phyloP scores from a whole-genome alignment of 2,329 filamentous ascomycete genomes.

The Grosmannia huntii region DNA sequence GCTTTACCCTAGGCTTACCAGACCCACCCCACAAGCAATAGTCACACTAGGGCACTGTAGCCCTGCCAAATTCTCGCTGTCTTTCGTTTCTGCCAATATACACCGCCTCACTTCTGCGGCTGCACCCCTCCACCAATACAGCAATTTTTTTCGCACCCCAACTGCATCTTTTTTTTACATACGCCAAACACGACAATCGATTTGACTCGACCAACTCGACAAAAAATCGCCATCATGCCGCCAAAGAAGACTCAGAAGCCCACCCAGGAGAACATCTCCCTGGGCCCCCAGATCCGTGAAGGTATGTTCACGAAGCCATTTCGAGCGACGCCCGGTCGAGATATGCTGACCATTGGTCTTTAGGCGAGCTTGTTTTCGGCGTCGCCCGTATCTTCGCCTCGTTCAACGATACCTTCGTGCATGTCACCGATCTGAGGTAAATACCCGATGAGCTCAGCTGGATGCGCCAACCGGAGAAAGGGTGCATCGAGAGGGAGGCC shows the following conservation, averaged over 20 bases:
- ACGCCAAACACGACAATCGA: neutral
- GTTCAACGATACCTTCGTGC: constrained; percentile 89
- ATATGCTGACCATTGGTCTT: constrained; percentile 5
- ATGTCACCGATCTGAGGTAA: constrained; percentile 96
- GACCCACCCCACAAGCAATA: neutral
- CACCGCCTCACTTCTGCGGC: constrained; percentile 7
- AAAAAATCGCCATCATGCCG: constrained; percentile 58
- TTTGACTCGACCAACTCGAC: constrained; percentile 12
- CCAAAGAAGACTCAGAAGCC: constrained; percentile 82
- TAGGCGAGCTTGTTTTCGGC: constrained; percentile 96
- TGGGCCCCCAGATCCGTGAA: constrained; percentile 93
- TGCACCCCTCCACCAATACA: neutral
- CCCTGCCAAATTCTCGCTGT: constrained; percentile 5
- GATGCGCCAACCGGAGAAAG: neutral
- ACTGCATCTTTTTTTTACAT: neutral
- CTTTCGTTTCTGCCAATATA: constrained; percentile 4
- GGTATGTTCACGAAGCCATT: constrained; percentile 40
- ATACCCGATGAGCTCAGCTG: constrained; percentile 20
- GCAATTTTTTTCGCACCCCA: neutral
- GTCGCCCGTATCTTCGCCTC: constrained; percentile 97
- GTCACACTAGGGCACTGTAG: constrained; percentile 9
- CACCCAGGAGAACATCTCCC: constrained; percentile 93
- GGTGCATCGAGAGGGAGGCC: neutral
- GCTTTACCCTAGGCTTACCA: neutral
- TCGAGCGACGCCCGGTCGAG: constrained; percentile 3